These are phyloP conservation scores for Mortierella polycephala DNA, from an alignment of 371 early-diverging fungal species.

Conservation along the genomic window DNA sequence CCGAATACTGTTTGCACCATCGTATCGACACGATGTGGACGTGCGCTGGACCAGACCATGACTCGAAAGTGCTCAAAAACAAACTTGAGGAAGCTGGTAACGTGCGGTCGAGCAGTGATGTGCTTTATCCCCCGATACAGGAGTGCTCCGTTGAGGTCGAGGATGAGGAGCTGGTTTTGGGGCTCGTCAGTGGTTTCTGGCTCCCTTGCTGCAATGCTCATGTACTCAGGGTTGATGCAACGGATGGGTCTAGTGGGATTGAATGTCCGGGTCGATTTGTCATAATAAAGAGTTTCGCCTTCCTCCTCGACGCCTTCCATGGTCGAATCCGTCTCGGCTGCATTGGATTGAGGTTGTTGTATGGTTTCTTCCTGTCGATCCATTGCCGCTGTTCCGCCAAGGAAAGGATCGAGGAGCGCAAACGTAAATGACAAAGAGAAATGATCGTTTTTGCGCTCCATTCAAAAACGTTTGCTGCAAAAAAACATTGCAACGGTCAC, in stretches of 20 bases:
- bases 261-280: constrained; percentile 8
- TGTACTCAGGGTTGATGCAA: constrained; percentile 25
- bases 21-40: constrained; percentile 60
- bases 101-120: constrained; percentile 65
- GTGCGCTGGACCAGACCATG: constrained; percentile 85
- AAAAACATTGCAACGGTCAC: too few relatives aligned
- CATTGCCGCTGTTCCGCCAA: background rate
- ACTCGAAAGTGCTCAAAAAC: constrained; percentile 70
- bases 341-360: background rate
- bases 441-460: too few relatives aligned
- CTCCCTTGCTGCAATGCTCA: constrained; percentile 2
- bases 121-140: constrained; percentile 55
- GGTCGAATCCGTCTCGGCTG: background rate
- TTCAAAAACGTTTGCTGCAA: too few relatives aligned
- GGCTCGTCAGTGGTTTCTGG: constrained; percentile 1
- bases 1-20: constrained; percentile 49
- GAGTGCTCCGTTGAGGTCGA: constrained; percentile 83
- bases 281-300: constrained; percentile 11
- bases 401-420: too few relatives aligned
- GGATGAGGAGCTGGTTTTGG: constrained; percentile 60
- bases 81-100: constrained; percentile 66
- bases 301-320: too few relatives aligned
- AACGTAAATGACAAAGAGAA: too few relatives aligned
- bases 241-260: constrained; percentile 31
- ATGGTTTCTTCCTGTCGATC: background rate